Evolutionary conservation across 768 basidiomycete genomes (phyloP), one percentile per base, ranked within the genome.

Genomic region (Tylopilus sp.): DNA sequence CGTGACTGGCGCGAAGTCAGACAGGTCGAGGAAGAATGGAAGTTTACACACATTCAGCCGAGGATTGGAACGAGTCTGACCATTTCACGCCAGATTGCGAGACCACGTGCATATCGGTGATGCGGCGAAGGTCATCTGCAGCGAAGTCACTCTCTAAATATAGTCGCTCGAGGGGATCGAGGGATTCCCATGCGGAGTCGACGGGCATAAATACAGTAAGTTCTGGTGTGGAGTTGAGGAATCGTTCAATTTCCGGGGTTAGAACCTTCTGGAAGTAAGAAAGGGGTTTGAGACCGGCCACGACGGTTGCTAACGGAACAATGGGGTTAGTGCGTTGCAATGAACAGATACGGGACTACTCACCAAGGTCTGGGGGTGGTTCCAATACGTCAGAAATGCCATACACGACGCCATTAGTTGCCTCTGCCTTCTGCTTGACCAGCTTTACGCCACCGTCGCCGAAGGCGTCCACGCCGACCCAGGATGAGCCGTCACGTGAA

Each of bases 131-230:
- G 63, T 97, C 97, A 58, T 89, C 84, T 14, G 80, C 74, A 1
- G 95, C 91, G 60, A 87, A 96, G 54, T 84, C 83, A 61, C 90
- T 93, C 71, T 95, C 90, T 13, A 99, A 77, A 68, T 97, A 99
- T 4, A 89, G 68, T 41, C 86, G 82, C 66, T 98, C 94, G 46
- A 91, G 80, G 10, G 76, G 77, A 55, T 90, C 80, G 31, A 99
- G 74, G 11, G 70, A 71, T n/a, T 84, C 71, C 86, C 92, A 98
- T 13, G 96, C 97, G 31, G 80, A 71, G 66, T 97, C 81, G 24
- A 87, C 77, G 1, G 97, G 96, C 8, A 96, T 80, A 68, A 99
- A 99, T 26, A 98, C 60, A 0, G 97, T 97, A 41, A 96, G 71
- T 63, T 86, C 83, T 6, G 89, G 72, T 0, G 86, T 84, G 40